Base-by-base conservation (phyloP, 2,329 filamentous ascomycete genomes). In the Fusarium verrucosum region DNA sequence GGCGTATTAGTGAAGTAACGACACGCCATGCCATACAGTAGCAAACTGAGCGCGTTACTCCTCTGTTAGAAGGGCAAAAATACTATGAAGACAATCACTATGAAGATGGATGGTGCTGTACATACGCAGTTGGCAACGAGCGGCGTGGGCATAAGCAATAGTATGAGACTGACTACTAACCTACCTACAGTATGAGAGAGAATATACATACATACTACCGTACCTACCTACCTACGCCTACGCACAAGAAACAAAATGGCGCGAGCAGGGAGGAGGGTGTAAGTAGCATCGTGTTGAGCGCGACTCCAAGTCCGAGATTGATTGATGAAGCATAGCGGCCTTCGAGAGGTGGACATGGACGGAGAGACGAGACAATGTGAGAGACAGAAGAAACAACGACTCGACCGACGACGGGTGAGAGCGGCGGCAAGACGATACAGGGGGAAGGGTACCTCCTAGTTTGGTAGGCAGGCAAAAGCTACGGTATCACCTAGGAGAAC, bases 281-380 rank as follows among this genome's bases (percentile, higher is more conserved):
- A 57, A 58, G 70, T 70, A 71, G 63, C 40, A 44, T 57, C 22
- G 45, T 57, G 57, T 33, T 54, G 61, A 63, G 57, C 54, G 50
- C 60, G 61, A 65, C 65, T 61, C 47, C 56, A 66, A 60, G 65
- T 56, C 66, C 54, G 62, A 65, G 43, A 53, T 58, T 68, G 69
- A 71, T 70, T 66, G 68, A 70, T 63, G 69, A 65, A 72, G 65
- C 55, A 68, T 67, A 67, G 67, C 66, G 65, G 70, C 54, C 52
- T 54, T 58, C 66, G 55, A 59, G 58, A 72, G 60, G 66, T 55
- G 59, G 67, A 70, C 58, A 50, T 47, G 37, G 42, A 50, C 38
- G 53, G 49, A 54, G 40, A 62, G 42, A 32, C 37, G 41, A 37
- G 60, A 54, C 51, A 51, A 54, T 38, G 33, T 33, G 32, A 58